phyloP scores from a whole-genome alignment of 148 eudicot genomes.

The Polygonum maritimum region DNA sequence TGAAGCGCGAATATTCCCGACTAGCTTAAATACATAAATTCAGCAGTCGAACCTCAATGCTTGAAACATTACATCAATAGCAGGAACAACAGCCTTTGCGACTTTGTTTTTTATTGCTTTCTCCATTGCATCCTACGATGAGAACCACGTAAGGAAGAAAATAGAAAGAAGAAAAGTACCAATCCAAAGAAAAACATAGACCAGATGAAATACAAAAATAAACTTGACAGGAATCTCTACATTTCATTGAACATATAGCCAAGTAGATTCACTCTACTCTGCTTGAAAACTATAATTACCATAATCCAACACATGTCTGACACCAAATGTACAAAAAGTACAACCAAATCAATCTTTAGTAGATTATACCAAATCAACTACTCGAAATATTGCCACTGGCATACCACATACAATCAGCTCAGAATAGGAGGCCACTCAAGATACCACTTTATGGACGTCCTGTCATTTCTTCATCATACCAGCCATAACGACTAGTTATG shows the following conservation, averaged over 20 bases:
- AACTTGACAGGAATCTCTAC: neutral
- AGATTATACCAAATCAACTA: neutral
- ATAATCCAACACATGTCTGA: neutral
- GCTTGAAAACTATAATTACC: neutral
- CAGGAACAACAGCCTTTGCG: conserved; percentile 98
- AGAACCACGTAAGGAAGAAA: neutral
- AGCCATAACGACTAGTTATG: neutral
- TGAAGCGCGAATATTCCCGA: neutral
- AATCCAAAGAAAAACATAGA: neutral
- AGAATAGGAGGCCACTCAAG: neutral
- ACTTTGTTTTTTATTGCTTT: conserved; percentile 93
- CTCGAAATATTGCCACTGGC: neutral
- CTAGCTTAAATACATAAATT: neutral
- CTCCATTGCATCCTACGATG: conserved; percentile 90
- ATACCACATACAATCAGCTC: neutral
- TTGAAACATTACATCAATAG: conserved; percentile 99
- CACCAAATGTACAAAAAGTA: neutral
- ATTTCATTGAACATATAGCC: neutral
- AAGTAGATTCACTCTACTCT: neutral
- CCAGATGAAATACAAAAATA: neutral
- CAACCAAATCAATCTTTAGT: neutral
- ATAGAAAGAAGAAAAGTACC: neutral
- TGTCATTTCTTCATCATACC: neutral
- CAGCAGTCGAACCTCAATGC: conserved; percentile 64
- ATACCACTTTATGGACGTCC: neutral